Percentiles rank a stretch among this genome's conserved stretches.
Evolutionary conservation across 1,284 basidiomycete species (phyloP).

Genomic region (Phellopilus nigrolimitatus): DNA sequence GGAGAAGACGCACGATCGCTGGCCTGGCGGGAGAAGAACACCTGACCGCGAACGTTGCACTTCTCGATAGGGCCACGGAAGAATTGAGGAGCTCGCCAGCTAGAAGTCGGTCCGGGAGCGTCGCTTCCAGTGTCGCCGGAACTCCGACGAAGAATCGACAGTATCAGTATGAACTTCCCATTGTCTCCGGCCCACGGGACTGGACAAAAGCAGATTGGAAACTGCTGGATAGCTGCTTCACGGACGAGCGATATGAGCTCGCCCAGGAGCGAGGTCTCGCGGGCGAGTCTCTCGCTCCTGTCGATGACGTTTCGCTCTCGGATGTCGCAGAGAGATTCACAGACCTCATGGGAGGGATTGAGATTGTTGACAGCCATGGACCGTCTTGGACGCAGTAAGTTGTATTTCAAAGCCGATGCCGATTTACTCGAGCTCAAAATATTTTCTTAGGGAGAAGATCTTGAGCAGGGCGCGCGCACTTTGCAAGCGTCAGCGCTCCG

Average conservation of each 20-base stretch:
- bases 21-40: conserved; percentile 47
- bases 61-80: conserved; percentile 55
- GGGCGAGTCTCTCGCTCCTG: conserved; percentile 38
- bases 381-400: conserved; percentile 50
- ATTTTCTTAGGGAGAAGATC: conserved; percentile 44
- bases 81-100: conserved; percentile 34
- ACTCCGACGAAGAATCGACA: conserved; percentile 9
- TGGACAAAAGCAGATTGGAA: conserved; percentile 77
- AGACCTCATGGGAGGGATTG: conserved; percentile 39
- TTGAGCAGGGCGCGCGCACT: conserved; percentile 50
- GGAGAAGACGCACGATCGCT: conserved; percentile 35
- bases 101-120: conserved; percentile 15
- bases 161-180: conserved; percentile 9
- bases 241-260: conserved; percentile 54
- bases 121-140: conserved; percentile 1
- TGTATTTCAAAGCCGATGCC: conserved; percentile 5
- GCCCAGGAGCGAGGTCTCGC: conserved; percentile 31
- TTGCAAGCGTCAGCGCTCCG: conserved; percentile 55
- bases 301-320: conserved; percentile 45
- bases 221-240: conserved; percentile 68
- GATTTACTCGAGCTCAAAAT: conserved; percentile 15
- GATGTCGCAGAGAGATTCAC: conserved; percentile 55
- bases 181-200: conserved; percentile 26
- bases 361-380: conserved; percentile 36
- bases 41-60: conserved; percentile 49